Evolutionary conservation across 768 basidiomycete genomes (phyloP).

Genomic region (Suillus spraguei): DNA sequence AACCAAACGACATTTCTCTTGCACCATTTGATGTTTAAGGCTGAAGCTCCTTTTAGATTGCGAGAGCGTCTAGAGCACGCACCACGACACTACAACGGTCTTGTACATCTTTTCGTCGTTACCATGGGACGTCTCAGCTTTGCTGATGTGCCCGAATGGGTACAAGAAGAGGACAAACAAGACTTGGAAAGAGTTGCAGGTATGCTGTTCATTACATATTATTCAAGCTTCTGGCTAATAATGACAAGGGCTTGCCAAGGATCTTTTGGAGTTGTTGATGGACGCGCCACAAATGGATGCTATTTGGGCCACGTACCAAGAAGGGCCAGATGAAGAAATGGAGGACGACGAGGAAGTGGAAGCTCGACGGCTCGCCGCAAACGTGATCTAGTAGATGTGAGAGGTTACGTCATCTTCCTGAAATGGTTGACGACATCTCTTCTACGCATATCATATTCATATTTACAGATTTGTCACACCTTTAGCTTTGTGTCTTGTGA

Average conservation of each 20-base stretch:
- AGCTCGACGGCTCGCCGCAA: slow-evolving; percentile 22
- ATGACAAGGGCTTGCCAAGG: slow-evolving; percentile 54
- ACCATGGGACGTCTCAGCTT: slow-evolving; percentile 76
- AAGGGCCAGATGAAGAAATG: slow-evolving; percentile 42
- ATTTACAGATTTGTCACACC: not conserved
- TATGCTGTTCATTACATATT: slow-evolving; percentile 28
- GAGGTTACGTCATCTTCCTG: not conserved
- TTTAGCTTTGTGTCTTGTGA: not conserved
- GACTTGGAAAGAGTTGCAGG: slow-evolving; percentile 52
- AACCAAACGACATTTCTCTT: slow-evolving; percentile 60
- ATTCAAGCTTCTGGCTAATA: slow-evolving; percentile 11
- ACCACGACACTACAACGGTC: slow-evolving; percentile 58
- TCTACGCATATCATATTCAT: no score
- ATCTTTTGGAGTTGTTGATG: slow-evolving; percentile 66
- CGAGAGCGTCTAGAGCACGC: slow-evolving; percentile 60
- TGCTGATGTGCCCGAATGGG: slow-evolving; percentile 65
- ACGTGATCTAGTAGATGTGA: slow-evolving; percentile 11
- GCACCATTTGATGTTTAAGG: slow-evolving; percentile 60
- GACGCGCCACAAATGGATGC: slow-evolving; percentile 72
- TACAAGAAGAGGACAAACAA: slow-evolving; percentile 40
- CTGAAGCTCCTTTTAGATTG: slow-evolving; percentile 51
- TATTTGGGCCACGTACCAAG: slow-evolving; percentile 63
- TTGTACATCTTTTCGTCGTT: slow-evolving; percentile 74
- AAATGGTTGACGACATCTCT: not conserved
- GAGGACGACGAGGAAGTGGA: slow-evolving; percentile 63